Evolutionary conservation across 108 stramenopile genomes (phyloP), one percentile per base, ranked within the genome.

Genomic region (Nitzschia sp.): DNA sequence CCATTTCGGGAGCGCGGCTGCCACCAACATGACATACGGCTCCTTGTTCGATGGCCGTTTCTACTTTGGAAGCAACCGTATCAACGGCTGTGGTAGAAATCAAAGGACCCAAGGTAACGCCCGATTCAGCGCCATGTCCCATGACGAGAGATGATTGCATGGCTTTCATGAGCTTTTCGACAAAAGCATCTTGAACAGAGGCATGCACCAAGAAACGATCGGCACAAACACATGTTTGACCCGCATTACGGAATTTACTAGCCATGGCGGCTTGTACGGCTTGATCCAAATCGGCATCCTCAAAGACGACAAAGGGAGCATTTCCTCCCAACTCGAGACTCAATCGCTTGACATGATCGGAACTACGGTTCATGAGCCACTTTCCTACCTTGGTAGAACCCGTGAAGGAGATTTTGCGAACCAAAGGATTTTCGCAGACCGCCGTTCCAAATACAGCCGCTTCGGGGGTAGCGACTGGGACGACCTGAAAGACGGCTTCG

Each of bases 201-300:
- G 64, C 59, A 51, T 97, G 95, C 8, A 98, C 75, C 43, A 96
- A 53, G 61, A 98, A 91, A 12, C 95, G 85, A 81, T 96, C 95
- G 52, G 96, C 80, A 70, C 91, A 92, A 14, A 96, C 93, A 76
- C 97, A 98, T 0, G 96, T 93, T 79, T 98, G 97, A 3, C 95
- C 95, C 6, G 89, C 86, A 83, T 96, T 92, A 10, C 96, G 80
- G 75, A 92, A 98, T 68, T 96, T 96, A 63, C 83, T 70, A 6
- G 86, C 71, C 69, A 97, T 81, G 20, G 90, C 89, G 21, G 86
- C 89, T 22, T 65, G 56, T 7, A 96, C 86, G 22, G 96, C 95
- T 48, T 83, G 76, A 22, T 92, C 91, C 17, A 96, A 21, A 71
- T 96, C 83, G 21, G 95, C 95, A 78, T 95, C 95, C 10, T 87